Evolutionary conservation across 495 filamentous ascomycete species (phyloP).

Genomic region (Daldinia decipiens): DNA sequence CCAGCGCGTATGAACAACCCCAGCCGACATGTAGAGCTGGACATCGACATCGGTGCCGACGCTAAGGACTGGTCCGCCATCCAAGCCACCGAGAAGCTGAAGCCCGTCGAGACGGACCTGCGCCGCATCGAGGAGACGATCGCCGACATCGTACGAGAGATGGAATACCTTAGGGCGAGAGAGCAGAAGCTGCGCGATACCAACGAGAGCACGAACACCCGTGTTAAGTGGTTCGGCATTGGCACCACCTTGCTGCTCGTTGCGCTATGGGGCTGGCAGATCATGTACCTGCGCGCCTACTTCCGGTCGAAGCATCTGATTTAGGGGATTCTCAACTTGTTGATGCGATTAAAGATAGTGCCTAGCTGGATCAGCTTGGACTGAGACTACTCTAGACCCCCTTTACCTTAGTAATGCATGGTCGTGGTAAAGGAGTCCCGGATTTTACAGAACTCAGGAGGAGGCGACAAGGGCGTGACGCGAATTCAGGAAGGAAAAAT

Average conservation of each 20-base stretch:
- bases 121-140: slow-evolving; percentile 91
- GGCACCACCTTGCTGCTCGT: slow-evolving; percentile 94
- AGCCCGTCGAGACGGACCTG: slow-evolving; percentile 95
- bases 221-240: slow-evolving; percentile 98
- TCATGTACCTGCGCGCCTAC: slow-evolving; percentile 96
- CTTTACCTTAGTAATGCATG: slow-evolving; percentile 10
- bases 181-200: slow-evolving; percentile 98
- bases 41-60: slow-evolving; percentile 98
- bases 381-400: slow-evolving; percentile 12
- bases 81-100: slow-evolving; percentile 96
- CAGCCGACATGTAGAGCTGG: slow-evolving; percentile 85
- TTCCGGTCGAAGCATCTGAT: slow-evolving; percentile 96
- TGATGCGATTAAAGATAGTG: not conserved
- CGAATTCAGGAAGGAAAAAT: slow-evolving; percentile 32
- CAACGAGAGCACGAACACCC: slow-evolving; percentile 98
- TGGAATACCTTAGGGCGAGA: slow-evolving; percentile 88
- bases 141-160: slow-evolving; percentile 81
- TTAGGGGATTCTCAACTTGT: slow-evolving; percentile 53
- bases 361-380: not conserved
- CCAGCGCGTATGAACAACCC: slow-evolving; percentile 64
- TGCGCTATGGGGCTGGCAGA: slow-evolving; percentile 93
- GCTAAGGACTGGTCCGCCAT: slow-evolving; percentile 98
- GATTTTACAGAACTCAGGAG: slow-evolving; percentile 20
- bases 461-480: slow-evolving; percentile 23
- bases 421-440: slow-evolving; percentile 21